These are phyloP conservation scores for Xylaria scruposa DNA, from an alignment of 495 filamentous ascomycete genomes.

Conservation along the genomic window DNA sequence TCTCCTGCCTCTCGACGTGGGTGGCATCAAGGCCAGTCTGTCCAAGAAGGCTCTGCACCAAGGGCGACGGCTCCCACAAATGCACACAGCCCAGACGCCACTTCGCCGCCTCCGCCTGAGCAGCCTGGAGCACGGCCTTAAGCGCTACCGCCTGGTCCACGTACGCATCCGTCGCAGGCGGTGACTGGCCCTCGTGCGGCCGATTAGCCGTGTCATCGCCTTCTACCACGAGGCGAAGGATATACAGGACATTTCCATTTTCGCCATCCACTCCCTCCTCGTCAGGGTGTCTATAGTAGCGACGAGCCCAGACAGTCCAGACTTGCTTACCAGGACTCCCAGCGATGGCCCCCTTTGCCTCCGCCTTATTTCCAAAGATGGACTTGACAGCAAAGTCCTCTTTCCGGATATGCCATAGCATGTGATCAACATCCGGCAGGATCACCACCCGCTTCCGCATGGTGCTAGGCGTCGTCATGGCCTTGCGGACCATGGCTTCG, in stretches of 20 bases:
- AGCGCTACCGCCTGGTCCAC: background rate
- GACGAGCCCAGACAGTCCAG: background rate
- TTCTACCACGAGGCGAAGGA: background rate
- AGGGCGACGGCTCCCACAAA: background rate
- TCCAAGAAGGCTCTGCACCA: background rate
- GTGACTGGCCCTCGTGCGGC: background rate
- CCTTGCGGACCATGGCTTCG: background rate
- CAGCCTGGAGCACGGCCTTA: background rate
- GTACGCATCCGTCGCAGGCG: background rate
- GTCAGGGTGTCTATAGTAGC: background rate
- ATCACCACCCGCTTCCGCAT: background rate
- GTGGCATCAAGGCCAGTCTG: background rate
- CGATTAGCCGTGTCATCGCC: background rate
- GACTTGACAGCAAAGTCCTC: background rate
- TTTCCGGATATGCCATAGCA: conserved; percentile 3
- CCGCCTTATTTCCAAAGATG: background rate
- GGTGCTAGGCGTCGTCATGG: background rate
- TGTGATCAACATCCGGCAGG: background rate
- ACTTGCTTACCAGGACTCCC: background rate
- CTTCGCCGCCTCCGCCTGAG: background rate
- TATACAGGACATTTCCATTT: background rate
- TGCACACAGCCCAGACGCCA: background rate
- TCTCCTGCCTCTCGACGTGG: background rate
- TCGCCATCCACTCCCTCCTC: background rate
- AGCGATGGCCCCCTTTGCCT: background rate